Conservation (phyloP, 2,329 filamentous ascomycete genomes). For the Mollisia scopiformis region DNA sequence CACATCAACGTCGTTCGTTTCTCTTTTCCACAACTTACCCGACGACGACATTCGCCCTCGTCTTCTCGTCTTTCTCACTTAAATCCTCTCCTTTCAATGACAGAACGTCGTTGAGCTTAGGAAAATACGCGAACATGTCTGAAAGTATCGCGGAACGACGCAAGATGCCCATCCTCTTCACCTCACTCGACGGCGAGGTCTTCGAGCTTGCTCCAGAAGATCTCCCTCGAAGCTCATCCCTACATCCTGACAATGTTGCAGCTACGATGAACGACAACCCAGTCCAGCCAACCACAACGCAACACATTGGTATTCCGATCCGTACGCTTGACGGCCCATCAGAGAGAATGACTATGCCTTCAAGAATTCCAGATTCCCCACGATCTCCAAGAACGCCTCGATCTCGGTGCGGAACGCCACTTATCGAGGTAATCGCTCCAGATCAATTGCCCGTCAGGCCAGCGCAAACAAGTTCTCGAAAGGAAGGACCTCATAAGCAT, state of each 20-base stretch:
- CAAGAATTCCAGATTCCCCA: no score
- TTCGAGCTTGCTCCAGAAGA: background rate
- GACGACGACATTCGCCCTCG: no score
- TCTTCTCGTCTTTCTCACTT: no score
- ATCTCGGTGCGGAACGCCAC: background rate
- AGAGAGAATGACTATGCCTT: no score
- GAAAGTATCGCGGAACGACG: background rate
- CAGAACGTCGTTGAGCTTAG: background rate
- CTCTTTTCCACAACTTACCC: background rate
- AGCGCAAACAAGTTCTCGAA: background rate
- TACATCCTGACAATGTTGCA: background rate
- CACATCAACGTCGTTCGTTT: background rate
- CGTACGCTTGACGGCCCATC: background rate
- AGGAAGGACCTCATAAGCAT: background rate
- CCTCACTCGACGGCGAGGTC: slow-evolving; percentile 12
- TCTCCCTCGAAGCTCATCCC: background rate
- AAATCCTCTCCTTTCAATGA: background rate
- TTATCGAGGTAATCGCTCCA: background rate
- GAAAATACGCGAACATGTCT: background rate
- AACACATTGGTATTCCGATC: background rate
- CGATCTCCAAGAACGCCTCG: background rate
- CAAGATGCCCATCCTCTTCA: slow-evolving; percentile 13
- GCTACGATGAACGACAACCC: background rate
- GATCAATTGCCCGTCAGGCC: background rate
- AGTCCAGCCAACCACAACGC: background rate